phyloP scores from a whole-genome alignment of 2,329 filamentous ascomycete genomes.

The Aphanoascus verrucosus region DNA sequence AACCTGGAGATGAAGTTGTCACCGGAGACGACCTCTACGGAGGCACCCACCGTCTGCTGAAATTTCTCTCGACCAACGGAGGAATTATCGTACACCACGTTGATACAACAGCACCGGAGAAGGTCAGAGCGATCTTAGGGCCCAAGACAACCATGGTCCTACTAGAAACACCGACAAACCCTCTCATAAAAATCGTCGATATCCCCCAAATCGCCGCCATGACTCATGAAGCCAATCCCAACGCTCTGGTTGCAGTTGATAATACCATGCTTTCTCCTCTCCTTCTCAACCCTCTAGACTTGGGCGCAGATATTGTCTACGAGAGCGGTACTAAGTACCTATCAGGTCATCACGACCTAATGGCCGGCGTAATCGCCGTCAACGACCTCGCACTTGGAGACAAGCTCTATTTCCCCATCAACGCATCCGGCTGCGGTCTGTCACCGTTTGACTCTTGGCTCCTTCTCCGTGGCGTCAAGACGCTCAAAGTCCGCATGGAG shows the following conservation, averaged over 20 bases:
- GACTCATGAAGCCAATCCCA: slow-evolving; percentile 65
- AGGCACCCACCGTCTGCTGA: slow-evolving; percentile 84
- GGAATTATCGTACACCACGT: slow-evolving; percentile 93
- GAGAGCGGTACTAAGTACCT: slow-evolving; percentile 97
- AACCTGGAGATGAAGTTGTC: slow-evolving; percentile 90
- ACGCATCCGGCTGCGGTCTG: slow-evolving; percentile 85
- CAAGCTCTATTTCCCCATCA: slow-evolving; percentile 93
- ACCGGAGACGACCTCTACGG: slow-evolving; percentile 96
- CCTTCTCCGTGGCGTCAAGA: slow-evolving; percentile 91
- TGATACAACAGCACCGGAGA: slow-evolving; percentile 72
- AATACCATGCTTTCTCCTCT: slow-evolving; percentile 98
- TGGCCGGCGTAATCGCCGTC: slow-evolving; percentile 91
- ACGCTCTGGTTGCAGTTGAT: slow-evolving; percentile 80
- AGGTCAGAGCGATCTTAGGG: slow-evolving; percentile 57
- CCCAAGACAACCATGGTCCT: slow-evolving; percentile 89
- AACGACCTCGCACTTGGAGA: slow-evolving; percentile 75
- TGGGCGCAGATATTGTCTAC: slow-evolving; percentile 93
- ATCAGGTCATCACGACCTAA: slow-evolving; percentile 95
- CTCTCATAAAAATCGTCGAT: slow-evolving; percentile 95
- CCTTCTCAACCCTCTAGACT: slow-evolving; percentile 82
- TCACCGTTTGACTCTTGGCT: slow-evolving; percentile 94
- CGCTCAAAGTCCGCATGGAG: slow-evolving; percentile 93
- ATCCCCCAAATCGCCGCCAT: slow-evolving; percentile 66
- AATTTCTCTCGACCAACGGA: slow-evolving; percentile 78
- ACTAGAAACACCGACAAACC: slow-evolving; percentile 93